phyloP scores from a whole-genome alignment of 1,139 yeast species.

The Hansenula sp. region DNA sequence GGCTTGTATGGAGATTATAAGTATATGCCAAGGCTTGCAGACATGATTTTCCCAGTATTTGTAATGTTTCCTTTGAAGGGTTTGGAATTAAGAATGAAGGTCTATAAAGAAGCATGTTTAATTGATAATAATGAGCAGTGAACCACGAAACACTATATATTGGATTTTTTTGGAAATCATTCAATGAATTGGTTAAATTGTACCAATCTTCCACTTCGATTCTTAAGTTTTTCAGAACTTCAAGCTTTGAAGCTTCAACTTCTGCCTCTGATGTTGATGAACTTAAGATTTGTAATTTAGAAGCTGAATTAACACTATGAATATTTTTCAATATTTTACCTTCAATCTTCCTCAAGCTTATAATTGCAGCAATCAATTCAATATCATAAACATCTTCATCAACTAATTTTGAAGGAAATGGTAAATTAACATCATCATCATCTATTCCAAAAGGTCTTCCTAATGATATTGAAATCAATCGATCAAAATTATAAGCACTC shows the following conservation, averaged over 20 bases:
- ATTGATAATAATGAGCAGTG: constrained; percentile 41
- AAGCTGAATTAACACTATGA: constrained; percentile 37
- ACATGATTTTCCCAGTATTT: constrained; percentile 37
- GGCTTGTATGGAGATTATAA: constrained; percentile 38
- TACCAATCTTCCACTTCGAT: constrained; percentile 41
- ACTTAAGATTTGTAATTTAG: constrained; percentile 15
- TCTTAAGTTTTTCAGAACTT: constrained; percentile 30
- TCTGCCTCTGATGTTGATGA: neutral
- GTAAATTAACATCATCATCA: constrained; percentile 43
- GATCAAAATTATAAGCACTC: constrained; percentile 47
- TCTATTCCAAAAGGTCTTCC: constrained; percentile 42
- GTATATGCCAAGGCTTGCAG: constrained; percentile 38
- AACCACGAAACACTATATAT: constrained; percentile 44
- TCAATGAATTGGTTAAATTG: constrained; percentile 25
- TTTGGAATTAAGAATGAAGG: constrained; percentile 44
- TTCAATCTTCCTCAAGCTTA: constrained; percentile 38
- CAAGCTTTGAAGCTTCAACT: constrained; percentile 26
- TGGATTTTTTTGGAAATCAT: constrained; percentile 20
- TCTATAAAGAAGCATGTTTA: constrained; percentile 38
- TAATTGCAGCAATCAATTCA: constrained; percentile 35
- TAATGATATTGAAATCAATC: constrained; percentile 38
- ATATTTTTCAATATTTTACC: constrained; percentile 38
- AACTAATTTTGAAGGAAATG: constrained; percentile 34
- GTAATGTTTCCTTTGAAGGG: constrained; percentile 34
- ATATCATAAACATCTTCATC: constrained; percentile 37